These are phyloP conservation scores for Apiospora sp. DNA, from an alignment of 2,329 filamentous ascomycete species.

Conservation along the genomic window DNA sequence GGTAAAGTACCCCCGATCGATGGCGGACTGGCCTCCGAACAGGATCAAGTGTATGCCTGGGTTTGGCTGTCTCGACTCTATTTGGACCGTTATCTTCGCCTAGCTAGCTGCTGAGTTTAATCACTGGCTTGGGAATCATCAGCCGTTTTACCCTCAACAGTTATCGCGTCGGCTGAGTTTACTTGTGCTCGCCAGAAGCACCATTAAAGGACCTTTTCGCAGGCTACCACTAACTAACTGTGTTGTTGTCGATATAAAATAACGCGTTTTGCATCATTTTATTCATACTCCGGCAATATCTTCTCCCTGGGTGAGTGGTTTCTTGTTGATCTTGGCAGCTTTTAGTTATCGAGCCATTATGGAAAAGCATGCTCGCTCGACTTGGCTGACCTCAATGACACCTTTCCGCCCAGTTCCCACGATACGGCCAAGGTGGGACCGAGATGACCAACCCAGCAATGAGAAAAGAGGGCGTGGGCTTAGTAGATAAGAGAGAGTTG, in stretches of 20 bases:
- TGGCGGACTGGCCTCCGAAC: slow-evolving; percentile 8
- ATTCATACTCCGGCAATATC: not conserved
- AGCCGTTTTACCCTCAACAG: not conserved
- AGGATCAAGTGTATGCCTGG: not conserved
- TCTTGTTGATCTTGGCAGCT: not conserved
- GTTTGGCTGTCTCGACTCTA: slow-evolving; percentile 18
- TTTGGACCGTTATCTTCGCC: slow-evolving; percentile 10
- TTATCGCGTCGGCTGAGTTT: not conserved
- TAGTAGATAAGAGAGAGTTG: slow-evolving; percentile 40
- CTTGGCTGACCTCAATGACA: slow-evolving; percentile 22
- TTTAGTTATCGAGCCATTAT: not conserved
- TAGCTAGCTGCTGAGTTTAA: slow-evolving; percentile 15
- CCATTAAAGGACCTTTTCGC: not conserved
- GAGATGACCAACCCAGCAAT: slow-evolving; percentile 28
- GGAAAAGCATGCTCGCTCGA: not conserved
- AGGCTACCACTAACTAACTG: not conserved
- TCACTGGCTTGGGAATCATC: not conserved
- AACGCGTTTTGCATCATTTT: not conserved
- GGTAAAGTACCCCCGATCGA: not conserved
- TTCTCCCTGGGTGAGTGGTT: not conserved
- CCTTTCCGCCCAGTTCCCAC: slow-evolving; percentile 22
- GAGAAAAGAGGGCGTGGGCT: slow-evolving; percentile 28
- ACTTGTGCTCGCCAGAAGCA: not conserved
- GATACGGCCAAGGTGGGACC: slow-evolving; percentile 40
- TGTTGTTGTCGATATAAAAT: not conserved